Percentiles rank a stretch among this genome's conserved stretches.
Evolutionary conservation across 192 early-diverging fungal genomes (phyloP).

Genomic region (Spinellus fusiger): DNA sequence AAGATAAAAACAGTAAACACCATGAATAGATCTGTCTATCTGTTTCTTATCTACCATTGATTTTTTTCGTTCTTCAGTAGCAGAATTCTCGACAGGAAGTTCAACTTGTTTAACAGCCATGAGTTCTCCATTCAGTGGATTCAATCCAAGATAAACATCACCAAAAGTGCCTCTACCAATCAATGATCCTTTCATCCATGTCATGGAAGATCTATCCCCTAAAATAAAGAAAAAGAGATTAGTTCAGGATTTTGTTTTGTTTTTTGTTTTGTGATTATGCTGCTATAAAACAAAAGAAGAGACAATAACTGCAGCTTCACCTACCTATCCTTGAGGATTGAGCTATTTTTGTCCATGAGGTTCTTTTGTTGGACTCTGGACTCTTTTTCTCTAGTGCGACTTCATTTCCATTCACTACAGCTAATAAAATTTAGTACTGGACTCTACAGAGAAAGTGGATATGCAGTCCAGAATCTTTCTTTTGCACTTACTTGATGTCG

Average conservation of each 20-base stretch:
- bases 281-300: not conserved
- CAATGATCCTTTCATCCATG: slow-evolving; percentile 83
- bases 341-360: too few relatives aligned
- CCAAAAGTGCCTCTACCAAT: slow-evolving; percentile 98
- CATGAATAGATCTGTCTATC: not conserved
- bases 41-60: slow-evolving; percentile 45
- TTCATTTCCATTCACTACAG: too few relatives aligned
- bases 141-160: slow-evolving; percentile 86
- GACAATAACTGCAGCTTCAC: not conserved
- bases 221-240: not conserved
- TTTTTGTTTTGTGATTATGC: too few relatives aligned
- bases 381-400: too few relatives aligned
- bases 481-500: too few relatives aligned
- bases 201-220: slow-evolving; percentile 25
- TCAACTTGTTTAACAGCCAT: slow-evolving; percentile 99
- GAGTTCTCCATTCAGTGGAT: slow-evolving; percentile 79
- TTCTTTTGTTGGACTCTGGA: too few relatives aligned
- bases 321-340: too few relatives aligned
- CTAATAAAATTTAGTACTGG: too few relatives aligned
- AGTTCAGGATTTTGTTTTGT: not conserved
- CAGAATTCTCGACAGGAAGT: slow-evolving; percentile 59
- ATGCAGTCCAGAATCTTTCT: too few relatives aligned
- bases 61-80: slow-evolving; percentile 66
- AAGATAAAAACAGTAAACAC: not conserved
- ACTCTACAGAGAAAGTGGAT: too few relatives aligned